Evolutionary conservation across 2,329 filamentous ascomycete genomes (phyloP), one percentile per base, ranked within the genome.

Genomic region (Endocalyx cinctus): DNA sequence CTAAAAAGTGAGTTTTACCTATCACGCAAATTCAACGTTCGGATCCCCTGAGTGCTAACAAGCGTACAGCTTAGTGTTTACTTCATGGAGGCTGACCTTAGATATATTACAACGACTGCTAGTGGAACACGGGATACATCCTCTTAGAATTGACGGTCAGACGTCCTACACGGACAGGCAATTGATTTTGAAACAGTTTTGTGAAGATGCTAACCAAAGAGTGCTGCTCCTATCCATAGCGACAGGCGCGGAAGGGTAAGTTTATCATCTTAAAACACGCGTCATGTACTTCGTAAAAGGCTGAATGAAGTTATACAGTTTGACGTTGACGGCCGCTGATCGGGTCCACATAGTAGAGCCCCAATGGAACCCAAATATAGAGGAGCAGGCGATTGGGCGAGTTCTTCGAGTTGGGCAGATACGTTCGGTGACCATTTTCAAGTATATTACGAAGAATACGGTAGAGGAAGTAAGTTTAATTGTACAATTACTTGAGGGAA

Each of bases 311-410:
- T 15, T 6, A 11, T 6, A 10, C 8, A 46, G 45, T 14, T 33
- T 56, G 25, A 48, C 52, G 26, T 43, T 58, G 11, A 57, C 47
- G 3, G 46, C 39, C 27, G 55, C 57, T 7, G 51, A 45, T 13
- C 38, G 43, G 14, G 52, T 59, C 2, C 55, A 60, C 31, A 34
- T 60, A 1, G 33, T 60, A 3, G 55, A 60, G 30, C 57, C 57
- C 1, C 51, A 59, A 13, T 61, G 57, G 57, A 60, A 57, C 25
- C 57, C 57, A 2, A 56, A 52, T 45, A 41, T 41, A 0, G 58
- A 61, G 31, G 43, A 50, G 5, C 57, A 60, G 36, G 58, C 57
- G 1, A 38, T 60, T 6, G 54, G 50, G 10, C 45, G 57, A 4
- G 51, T 55, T 1, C 47, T 58, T 29, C 37, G 57, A 13, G 51